These are phyloP conservation scores for Coemansia aciculifera DNA, from an alignment of 192 early-diverging fungal genomes.

Conservation along the genomic window DNA sequence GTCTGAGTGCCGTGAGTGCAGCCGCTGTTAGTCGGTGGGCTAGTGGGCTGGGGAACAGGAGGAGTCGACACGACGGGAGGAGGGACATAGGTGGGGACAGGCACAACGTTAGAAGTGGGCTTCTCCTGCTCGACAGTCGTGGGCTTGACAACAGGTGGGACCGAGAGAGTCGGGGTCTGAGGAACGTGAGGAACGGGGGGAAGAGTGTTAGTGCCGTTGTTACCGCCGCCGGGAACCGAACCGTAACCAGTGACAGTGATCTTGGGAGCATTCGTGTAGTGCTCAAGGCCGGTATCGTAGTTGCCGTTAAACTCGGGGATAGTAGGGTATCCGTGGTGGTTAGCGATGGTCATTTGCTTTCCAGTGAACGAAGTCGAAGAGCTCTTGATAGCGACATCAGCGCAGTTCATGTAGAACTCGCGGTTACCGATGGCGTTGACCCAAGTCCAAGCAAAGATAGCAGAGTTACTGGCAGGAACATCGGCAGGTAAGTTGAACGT, in stretches of 20 bases:
- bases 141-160: constrained; percentile 11
- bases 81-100: background rate
- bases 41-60: background rate
- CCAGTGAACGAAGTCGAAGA: constrained; percentile 44
- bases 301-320: constrained; percentile 58
- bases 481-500: constrained; percentile 42
- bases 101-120: background rate
- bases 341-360: constrained; percentile 58
- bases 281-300: constrained; percentile 30
- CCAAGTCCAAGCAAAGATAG: constrained; percentile 17
- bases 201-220: background rate
- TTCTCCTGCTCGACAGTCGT: constrained; percentile 9
- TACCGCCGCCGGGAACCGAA: background rate
- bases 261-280: constrained; percentile 23
- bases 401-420: constrained; percentile 77
- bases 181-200: constrained; percentile 2
- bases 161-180: background rate
- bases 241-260: constrained; percentile 47
- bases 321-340: constrained; percentile 54
- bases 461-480: constrained; percentile 27
- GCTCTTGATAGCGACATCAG: constrained; percentile 65
- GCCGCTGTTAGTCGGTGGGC: background rate
- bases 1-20: constrained; percentile 34
- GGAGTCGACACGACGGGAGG: constrained; percentile 11
- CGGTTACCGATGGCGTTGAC: constrained; percentile 55